Evolutionary conservation across 2,329 filamentous ascomycete species (phyloP).

Genomic region (Capronia epimyces): DNA sequence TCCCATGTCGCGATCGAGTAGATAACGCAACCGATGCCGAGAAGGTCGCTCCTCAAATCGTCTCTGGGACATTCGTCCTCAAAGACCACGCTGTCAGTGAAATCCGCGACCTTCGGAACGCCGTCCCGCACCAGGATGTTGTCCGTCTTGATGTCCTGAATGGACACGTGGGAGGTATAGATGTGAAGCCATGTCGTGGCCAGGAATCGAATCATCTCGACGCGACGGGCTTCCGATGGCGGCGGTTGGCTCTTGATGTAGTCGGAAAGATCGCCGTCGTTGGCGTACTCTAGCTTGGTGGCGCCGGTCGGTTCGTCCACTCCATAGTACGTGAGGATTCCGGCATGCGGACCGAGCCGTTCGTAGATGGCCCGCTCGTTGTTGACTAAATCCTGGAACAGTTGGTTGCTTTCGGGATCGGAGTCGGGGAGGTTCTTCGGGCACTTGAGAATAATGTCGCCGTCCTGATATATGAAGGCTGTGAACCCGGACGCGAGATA

Average conservation of each 20-base stretch:
- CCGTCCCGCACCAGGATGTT: slow-evolving; percentile 18
- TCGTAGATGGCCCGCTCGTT: slow-evolving; percentile 20
- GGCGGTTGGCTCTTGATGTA: slow-evolving; percentile 4
- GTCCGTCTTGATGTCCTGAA: slow-evolving; percentile 22
- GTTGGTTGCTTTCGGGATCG: background rate
- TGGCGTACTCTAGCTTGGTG: slow-evolving; percentile 15
- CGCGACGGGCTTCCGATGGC: slow-evolving; percentile 5
- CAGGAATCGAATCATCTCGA: slow-evolving; percentile 2
- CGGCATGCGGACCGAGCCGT: slow-evolving; percentile 20
- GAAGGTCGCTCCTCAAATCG: slow-evolving; percentile 18
- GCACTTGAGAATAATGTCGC: too few species aligned
- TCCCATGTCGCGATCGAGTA: slow-evolving; percentile 21
- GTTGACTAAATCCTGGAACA: background rate
- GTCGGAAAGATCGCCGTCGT: slow-evolving; percentile 18
- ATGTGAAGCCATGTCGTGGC: slow-evolving; percentile 16
- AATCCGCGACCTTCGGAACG: slow-evolving; percentile 11
- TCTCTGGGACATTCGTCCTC: slow-evolving; percentile 15
- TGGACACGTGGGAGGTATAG: slow-evolving; percentile 21
- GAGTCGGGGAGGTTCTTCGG: too few species aligned
- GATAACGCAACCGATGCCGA: slow-evolving; percentile 20
- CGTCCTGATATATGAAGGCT: too few species aligned
- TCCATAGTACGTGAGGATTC: slow-evolving; percentile 22
- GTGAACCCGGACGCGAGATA: too few species aligned
- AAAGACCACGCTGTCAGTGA: slow-evolving; percentile 21
- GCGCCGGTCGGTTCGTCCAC: slow-evolving; percentile 11